These are phyloP conservation scores for Hypoxylon lenormandii DNA, from an alignment of 495 filamentous ascomycete genomes.

Conservation along the genomic window DNA sequence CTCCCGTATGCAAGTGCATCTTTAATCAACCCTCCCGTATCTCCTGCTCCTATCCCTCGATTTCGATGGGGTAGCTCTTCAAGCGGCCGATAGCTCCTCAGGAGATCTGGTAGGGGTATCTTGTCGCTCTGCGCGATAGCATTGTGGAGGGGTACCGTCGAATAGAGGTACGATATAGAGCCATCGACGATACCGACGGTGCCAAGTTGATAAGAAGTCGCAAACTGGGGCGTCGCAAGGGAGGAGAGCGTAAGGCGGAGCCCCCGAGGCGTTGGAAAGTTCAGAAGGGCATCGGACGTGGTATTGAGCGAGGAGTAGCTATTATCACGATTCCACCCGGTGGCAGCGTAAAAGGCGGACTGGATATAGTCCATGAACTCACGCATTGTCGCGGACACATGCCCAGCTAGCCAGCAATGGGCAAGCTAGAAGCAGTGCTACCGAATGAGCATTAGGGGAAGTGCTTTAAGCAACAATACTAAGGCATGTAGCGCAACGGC, in stretches of 20 bases:
- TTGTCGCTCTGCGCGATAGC: conserved; percentile 59
- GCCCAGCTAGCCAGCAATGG: conserved; percentile 32
- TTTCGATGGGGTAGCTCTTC: conserved; percentile 52
- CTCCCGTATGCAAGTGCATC: conserved; percentile 84
- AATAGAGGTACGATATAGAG: conserved; percentile 90
- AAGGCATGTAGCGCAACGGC: no score
- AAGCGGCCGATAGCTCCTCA: conserved; percentile 60
- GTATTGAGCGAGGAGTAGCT: conserved; percentile 88
- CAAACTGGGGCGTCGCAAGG: conserved; percentile 88
- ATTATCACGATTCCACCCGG: conserved; percentile 92
- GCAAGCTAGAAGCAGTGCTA: conserved; percentile 40
- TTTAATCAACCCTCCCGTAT: conserved; percentile 40
- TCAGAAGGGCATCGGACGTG: conserved; percentile 84
- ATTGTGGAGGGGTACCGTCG: conserved; percentile 75
- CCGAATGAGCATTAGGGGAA: conserved; percentile 30
- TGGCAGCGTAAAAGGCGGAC: conserved; percentile 86
- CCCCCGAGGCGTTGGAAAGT: conserved; percentile 82
- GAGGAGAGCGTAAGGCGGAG: conserved; percentile 88
- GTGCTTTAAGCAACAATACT: neutral
- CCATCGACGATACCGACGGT: conserved; percentile 88
- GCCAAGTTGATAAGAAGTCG: conserved; percentile 87
- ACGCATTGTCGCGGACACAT: conserved; percentile 71
- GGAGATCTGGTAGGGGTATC: conserved; percentile 61
- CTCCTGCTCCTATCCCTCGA: conserved; percentile 42
- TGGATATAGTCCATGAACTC: conserved; percentile 99